These are phyloP conservation scores for Plectosphaerella plurivora DNA, from an alignment of 2,329 filamentous ascomycete genomes.

Conservation along the genomic window DNA sequence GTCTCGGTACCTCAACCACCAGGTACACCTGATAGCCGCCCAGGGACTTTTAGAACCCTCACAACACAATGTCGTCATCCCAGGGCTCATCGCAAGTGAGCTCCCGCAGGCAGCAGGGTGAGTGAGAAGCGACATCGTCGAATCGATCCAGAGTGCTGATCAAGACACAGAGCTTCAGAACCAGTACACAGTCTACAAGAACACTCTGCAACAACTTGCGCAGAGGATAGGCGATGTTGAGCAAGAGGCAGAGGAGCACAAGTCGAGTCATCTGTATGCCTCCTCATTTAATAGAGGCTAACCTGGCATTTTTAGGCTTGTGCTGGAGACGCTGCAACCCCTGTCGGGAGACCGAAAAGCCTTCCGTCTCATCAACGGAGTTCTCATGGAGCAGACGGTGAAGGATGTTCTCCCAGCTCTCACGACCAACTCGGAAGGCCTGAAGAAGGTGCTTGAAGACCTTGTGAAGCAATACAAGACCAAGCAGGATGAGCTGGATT, in stretches of 20 bases:
- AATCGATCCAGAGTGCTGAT: not conserved
- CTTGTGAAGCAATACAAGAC: conserved; percentile 93
- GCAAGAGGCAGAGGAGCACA: conserved; percentile 96
- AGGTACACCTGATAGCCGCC: too few species aligned
- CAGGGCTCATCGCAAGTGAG: not conserved
- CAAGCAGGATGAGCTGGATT: conserved; percentile 93
- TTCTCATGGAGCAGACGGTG: conserved; percentile 90
- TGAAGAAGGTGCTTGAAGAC: conserved; percentile 92
- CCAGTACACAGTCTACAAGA: conserved; percentile 75
- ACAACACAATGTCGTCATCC: not conserved
- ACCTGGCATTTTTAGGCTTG: conserved; percentile 59
- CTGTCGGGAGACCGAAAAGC: conserved; percentile 85
- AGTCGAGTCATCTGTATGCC: conserved; percentile 56
- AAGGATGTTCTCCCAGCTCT: conserved; percentile 87
- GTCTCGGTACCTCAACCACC: too few species aligned
- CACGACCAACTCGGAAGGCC: conserved; percentile 87
- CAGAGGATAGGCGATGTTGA: conserved; percentile 97
- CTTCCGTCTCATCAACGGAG: conserved; percentile 98
- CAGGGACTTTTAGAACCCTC: too few species aligned
- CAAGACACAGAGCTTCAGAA: conserved; percentile 63
- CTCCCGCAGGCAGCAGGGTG: not conserved
- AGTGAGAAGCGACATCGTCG: not conserved
- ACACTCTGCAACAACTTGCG: conserved; percentile 82
- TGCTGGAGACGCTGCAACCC: conserved; percentile 85
- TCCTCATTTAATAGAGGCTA: not conserved